Evolutionary conservation across 2,329 filamentous ascomycete species (phyloP).

Genomic region (Cercospora sp.): DNA sequence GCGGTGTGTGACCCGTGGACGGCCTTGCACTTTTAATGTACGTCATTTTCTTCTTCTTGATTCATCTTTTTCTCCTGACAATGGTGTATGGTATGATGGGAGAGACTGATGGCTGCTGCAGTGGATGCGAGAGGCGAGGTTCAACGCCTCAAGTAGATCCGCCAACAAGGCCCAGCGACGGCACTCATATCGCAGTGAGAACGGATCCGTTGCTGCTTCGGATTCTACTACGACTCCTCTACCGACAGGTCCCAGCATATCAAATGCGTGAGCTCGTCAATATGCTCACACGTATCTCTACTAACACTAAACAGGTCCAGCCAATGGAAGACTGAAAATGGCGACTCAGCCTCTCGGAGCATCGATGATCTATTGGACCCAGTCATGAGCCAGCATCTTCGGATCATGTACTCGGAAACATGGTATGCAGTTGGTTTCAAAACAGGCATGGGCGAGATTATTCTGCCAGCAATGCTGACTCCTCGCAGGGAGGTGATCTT

Average conservation of each 20-base stretch:
- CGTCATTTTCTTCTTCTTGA: neutral
- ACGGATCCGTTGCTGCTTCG: neutral
- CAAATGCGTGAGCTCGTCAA: neutral
- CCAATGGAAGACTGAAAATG: neutral
- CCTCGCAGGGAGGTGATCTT: constrained; percentile 12
- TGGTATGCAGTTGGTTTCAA: neutral
- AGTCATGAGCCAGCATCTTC: neutral
- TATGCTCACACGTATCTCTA: too few species aligned
- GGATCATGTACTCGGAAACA: neutral
- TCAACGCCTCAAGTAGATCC: neutral
- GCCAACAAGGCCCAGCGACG: constrained; percentile 2
- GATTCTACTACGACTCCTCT: neutral
- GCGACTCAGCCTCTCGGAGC: neutral
- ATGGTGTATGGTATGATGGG: neutral
- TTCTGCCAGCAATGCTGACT: neutral
- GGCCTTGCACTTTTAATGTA: constrained; percentile 4
- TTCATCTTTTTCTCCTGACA: too few species aligned
- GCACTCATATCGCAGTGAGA: constrained; percentile 1
- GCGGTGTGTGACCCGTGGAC: neutral
- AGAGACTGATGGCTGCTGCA: neutral
- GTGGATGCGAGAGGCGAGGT: constrained; percentile 9
- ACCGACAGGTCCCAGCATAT: neutral
- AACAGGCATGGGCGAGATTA: neutral
- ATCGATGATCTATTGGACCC: neutral
- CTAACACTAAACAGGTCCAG: neutral